Conservation (phyloP, 331 rosid species). For the Erythrophleum ivorense region DNA sequence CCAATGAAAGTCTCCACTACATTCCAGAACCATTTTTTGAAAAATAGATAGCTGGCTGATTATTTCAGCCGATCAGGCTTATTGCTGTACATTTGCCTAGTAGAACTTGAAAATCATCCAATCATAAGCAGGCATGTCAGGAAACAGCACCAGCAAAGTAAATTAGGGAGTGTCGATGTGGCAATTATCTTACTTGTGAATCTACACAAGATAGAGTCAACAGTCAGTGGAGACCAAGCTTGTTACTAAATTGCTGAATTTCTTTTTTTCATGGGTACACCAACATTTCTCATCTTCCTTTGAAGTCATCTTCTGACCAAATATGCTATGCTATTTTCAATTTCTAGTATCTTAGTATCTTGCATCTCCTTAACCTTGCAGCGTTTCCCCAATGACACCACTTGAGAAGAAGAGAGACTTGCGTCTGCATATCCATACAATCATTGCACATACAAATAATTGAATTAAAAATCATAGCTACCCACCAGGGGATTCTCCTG, state of each 20-base stretch:
- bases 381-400: background rate
- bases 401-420: background rate
- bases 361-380: background rate
- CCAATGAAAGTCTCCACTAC: background rate
- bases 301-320: background rate
- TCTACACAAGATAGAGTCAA: slow-evolving; percentile 1
- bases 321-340: slow-evolving; percentile 1
- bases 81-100: background rate
- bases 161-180: background rate
- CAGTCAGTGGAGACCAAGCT: background rate
- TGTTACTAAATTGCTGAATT: background rate
- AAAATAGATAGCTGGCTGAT: background rate
- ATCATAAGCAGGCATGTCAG: background rate
- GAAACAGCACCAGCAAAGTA: background rate
- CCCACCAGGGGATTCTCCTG: slow-evolving; percentile 46
- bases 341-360: background rate
- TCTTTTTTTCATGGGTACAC: background rate
- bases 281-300: slow-evolving; percentile 21
- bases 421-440: background rate
- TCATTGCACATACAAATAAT: background rate
- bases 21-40: background rate
- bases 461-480: slow-evolving; percentile 29
- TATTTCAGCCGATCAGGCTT: background rate
- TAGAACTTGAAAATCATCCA: background rate
- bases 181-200: background rate